Base-by-base conservation (phyloP, 148 eudicot species). In the Cornus kousa region DNA sequence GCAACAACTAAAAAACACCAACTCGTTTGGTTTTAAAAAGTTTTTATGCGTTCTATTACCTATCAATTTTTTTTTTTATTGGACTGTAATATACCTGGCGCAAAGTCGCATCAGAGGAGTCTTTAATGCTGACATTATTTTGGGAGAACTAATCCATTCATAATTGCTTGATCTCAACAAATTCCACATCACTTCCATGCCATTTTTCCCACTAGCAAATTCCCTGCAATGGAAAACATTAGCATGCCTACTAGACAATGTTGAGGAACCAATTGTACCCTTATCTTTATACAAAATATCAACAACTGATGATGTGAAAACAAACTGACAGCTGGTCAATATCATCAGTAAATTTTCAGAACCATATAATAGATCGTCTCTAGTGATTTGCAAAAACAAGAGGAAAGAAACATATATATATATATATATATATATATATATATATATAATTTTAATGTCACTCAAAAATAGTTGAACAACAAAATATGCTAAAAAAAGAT, bases 51-150 rank as follows among this genome's bases (percentile, higher is more conserved):
- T 43, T 43, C 62, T 57, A 57, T 19, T 13, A 19, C 19, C 20
- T 17, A 24, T 19, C 28, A 28, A 28, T 28, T 0, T 28, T 28
- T 28, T 28, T 28, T 28, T 0, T 28, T 16, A 67, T 50, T 23
- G 43, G 39, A 33, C 31, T 37, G 35, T 74, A 53, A 77, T 5
- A 74, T 90, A 94, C 98, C 99, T 89, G 86, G 93, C 89, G 74
- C 98, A 93, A 57, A 96, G 94, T 77, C 98, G 91, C 90, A 92
- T 82, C 78, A 96, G 69, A 84, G 90, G 92, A 65, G 85, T 82
- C 86, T 79, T 82, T 72, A 93, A 67, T 40, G 74, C 92, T 7
- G 85, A 79, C 20, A 80, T 39, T 74, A 94, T 67, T 67, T 68
- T 80, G 39, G 87, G 91, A 69, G 91, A 93, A 68, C 88, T 85